These are phyloP conservation scores for Cerrena zonata DNA, from an alignment of 1,284 basidiomycete genomes.

Conservation along the genomic window DNA sequence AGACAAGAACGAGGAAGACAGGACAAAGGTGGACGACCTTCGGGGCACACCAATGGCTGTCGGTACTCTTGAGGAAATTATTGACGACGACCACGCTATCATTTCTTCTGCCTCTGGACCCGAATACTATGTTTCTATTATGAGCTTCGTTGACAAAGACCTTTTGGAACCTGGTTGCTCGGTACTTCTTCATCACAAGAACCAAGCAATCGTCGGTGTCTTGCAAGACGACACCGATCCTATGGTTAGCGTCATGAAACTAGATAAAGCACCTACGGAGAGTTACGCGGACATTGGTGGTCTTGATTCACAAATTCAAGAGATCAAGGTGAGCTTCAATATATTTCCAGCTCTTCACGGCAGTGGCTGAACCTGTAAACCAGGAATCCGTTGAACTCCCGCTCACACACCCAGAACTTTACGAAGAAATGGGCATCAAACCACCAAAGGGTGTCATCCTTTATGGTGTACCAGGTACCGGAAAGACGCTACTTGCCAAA, in stretches of 20 bases:
- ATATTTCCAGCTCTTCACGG: too few relatives aligned
- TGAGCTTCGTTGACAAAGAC: constrained; percentile 99
- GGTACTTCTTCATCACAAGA: constrained; percentile 95
- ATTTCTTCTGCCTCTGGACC: constrained; percentile 92
- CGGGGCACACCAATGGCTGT: constrained; percentile 96
- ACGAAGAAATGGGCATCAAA: constrained; percentile 99
- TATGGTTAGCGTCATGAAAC: constrained; percentile 97
- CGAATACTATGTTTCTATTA: constrained; percentile 97
- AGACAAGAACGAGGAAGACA: constrained; percentile 94
- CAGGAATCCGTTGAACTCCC: constrained; percentile 98
- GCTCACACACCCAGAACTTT: constrained; percentile 95
- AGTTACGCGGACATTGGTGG: constrained; percentile 99
- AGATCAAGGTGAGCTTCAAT: constrained; percentile 73
- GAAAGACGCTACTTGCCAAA: constrained; percentile 96
- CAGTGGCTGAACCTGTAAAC: too few relatives aligned
- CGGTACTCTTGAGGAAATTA: constrained; percentile 96
- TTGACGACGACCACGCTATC: constrained; percentile 99
- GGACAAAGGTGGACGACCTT: constrained; percentile 90
- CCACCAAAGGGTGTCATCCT: constrained; percentile 99
- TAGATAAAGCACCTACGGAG: constrained; percentile 97
- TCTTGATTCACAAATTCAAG: constrained; percentile 93
- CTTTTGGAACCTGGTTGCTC: constrained; percentile 93
- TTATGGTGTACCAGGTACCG: constrained; percentile 97
- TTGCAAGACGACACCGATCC: constrained; percentile 96
- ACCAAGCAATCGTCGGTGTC: constrained; percentile 91